A percentile compares a stretch with the other conserved stretches of the same genome.
These are phyloP conservation scores for Geotrichum reessii DNA, from an alignment of 1,139 yeast genomes.

Conservation along the genomic window DNA sequence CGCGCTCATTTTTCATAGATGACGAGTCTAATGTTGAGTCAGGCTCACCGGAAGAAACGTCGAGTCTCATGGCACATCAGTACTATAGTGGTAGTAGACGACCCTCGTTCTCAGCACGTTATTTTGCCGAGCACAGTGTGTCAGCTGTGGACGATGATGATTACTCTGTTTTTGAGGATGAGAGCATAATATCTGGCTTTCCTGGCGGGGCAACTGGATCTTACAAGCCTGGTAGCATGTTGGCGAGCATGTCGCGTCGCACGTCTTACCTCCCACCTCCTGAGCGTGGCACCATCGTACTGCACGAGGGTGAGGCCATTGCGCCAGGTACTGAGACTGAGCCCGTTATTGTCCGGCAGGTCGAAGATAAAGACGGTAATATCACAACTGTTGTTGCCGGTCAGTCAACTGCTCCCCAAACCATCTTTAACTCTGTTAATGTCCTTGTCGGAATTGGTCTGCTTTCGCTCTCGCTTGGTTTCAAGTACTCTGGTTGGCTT, in stretches of 20 bases:
- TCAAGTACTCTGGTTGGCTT: constrained; percentile 76
- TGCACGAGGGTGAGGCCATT: constrained; percentile 28
- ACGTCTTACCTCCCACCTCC: constrained; percentile 23
- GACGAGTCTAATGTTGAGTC: constrained; percentile 10
- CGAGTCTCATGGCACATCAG: constrained; percentile 6
- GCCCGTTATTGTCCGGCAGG: constrained; percentile 54
- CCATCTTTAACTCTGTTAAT: constrained; percentile 80
- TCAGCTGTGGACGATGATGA: constrained; percentile 34
- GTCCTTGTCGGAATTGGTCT: constrained; percentile 81
- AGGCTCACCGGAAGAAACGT: background rate
- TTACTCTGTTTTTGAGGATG: constrained; percentile 10
- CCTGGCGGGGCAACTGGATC: background rate
- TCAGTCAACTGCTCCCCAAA: constrained; percentile 83
- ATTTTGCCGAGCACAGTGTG: constrained; percentile 21
- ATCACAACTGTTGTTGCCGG: constrained; percentile 72
- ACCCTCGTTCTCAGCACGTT: constrained; percentile 19
- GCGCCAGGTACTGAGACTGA: constrained; percentile 43
- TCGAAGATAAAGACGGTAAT: constrained; percentile 69
- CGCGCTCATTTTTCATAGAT: constrained; percentile 46
- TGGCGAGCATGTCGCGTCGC: constrained; percentile 20
- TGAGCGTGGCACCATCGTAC: constrained; percentile 23
- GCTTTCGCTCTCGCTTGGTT: constrained; percentile 75
- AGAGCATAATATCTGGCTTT: constrained; percentile 3
- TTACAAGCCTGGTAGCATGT: constrained; percentile 12
- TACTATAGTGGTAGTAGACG: constrained; percentile 2